Evolutionary conservation across 2,329 filamentous ascomycete genomes (phyloP).

Genomic region (Colletotrichum sp.): DNA sequence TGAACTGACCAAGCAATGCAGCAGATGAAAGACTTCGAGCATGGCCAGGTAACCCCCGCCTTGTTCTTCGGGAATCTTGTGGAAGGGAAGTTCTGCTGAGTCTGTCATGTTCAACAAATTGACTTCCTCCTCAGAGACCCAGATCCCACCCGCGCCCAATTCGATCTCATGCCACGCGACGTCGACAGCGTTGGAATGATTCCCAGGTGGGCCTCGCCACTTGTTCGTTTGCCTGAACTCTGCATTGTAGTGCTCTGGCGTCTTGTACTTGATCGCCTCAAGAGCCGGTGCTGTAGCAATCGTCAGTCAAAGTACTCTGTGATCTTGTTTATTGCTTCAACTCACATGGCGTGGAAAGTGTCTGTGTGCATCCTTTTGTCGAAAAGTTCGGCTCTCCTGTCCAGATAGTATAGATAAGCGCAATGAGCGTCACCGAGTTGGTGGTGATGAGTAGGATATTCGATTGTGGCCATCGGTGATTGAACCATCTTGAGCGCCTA

Average conservation of each 20-base stretch:
- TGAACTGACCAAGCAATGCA: neutral
- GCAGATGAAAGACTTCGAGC: slow-evolving; percentile 10
- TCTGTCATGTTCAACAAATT: slow-evolving; percentile 4
- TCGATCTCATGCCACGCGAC: slow-evolving; percentile 14
- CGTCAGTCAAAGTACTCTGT: no score
- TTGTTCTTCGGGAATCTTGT: slow-evolving; percentile 2
- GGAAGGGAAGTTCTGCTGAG: slow-evolving; percentile 4
- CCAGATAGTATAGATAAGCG: neutral
- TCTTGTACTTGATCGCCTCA: neutral
- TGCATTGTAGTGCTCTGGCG: slow-evolving; percentile 3
- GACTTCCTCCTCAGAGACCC: slow-evolving; percentile 2
- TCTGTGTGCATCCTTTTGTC: neutral
- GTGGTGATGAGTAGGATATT: neutral
- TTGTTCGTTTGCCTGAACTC: slow-evolving; percentile 14
- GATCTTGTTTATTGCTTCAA: neutral
- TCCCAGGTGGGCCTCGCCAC: slow-evolving; percentile 6
- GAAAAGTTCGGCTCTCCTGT: accelerated
- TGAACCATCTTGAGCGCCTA: neutral
- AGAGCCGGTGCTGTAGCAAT: neutral
- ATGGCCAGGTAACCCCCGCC: slow-evolving; percentile 8
- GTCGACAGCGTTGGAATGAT: slow-evolving; percentile 4
- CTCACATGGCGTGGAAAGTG: slow-evolving; percentile 1
- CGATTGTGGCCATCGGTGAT: neutral
- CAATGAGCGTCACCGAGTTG: neutral
- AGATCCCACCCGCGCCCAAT: slow-evolving; percentile 2